Evolutionary conservation across 148 eudicot genomes (phyloP).

Genomic region (Linanthus parryae): DNA sequence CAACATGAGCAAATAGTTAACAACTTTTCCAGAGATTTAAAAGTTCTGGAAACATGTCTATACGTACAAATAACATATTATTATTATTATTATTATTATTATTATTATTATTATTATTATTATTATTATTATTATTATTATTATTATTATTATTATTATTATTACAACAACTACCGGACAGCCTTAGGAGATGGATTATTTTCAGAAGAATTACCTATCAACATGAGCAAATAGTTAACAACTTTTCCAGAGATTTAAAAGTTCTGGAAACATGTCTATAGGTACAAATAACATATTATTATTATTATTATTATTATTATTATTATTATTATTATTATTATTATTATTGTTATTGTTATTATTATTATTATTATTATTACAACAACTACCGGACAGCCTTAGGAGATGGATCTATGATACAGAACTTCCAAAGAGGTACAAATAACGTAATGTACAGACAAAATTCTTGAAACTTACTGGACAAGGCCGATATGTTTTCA

Average conservation of each 20-base stretch:
- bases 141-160: no score
- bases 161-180: no score
- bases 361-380: no score
- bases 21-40: not conserved
- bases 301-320: no score
- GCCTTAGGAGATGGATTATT: no score
- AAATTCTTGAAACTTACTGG: conserved; percentile 45
- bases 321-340: no score
- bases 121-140: no score
- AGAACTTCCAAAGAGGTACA: not conserved
- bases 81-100: no score
- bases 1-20: conserved; percentile 4
- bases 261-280: not conserved
- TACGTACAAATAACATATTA: no score
- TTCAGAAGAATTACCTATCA: conserved; percentile 51
- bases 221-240: conserved; percentile 3
- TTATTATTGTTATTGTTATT: no score
- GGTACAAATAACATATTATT: no score
- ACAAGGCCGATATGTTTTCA: conserved; percentile 55
- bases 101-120: no score
- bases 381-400: not conserved
- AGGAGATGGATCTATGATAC: not conserved
- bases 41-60: not conserved
- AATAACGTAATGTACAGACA: not conserved
- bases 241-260: not conserved